Percentiles rank a stretch among this genome's conserved stretches.
These are phyloP conservation scores for Sporodiniella umbellata DNA, from an alignment of 371 early-diverging fungal species.

Conservation along the genomic window DNA sequence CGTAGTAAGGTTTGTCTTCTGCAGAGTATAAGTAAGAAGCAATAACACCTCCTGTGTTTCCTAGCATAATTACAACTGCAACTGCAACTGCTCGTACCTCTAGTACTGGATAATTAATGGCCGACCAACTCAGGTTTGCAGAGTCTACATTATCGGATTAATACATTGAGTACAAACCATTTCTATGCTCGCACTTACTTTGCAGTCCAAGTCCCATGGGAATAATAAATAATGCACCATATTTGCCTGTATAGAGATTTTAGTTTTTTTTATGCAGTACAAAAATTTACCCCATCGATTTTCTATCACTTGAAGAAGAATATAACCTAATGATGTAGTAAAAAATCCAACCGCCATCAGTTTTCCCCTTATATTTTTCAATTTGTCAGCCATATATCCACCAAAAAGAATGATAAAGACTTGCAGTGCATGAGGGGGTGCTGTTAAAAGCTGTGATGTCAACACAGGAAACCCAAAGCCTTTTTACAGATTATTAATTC, in stretches of 20 bases:
- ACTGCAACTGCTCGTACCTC: conserved; percentile 34
- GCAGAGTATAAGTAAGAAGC: conserved; percentile 36
- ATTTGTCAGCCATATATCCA: conserved; percentile 26
- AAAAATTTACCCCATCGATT: conserved; percentile 27
- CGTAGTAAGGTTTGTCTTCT: conserved; percentile 21
- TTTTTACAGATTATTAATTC: not conserved
- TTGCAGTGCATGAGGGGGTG: conserved; percentile 31
- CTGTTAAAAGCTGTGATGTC: conserved; percentile 37
- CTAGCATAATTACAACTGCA: conserved; percentile 38
- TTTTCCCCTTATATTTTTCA: conserved; percentile 17
- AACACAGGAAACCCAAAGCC: conserved; percentile 37
- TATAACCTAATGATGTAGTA: conserved; percentile 17
- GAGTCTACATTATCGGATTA: conserved; percentile 20
- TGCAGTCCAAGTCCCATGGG: conserved; percentile 24
- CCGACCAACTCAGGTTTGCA: conserved; percentile 32
- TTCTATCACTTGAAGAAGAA: conserved; percentile 16
- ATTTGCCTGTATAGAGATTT: conserved; percentile 6
- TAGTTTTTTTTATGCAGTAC: not conserved
- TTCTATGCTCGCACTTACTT: conserved; percentile 11
- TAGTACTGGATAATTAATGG: conserved; percentile 28
- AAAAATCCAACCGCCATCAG: conserved; percentile 20
- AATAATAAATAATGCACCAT: conserved; percentile 17
- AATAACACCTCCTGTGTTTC: conserved; percentile 33
- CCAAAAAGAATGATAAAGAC: conserved; percentile 15
- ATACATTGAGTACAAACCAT: not conserved